These are phyloP conservation scores for Diatrype stigma DNA, from an alignment of 2,329 filamentous ascomycete genomes.

Conservation along the genomic window DNA sequence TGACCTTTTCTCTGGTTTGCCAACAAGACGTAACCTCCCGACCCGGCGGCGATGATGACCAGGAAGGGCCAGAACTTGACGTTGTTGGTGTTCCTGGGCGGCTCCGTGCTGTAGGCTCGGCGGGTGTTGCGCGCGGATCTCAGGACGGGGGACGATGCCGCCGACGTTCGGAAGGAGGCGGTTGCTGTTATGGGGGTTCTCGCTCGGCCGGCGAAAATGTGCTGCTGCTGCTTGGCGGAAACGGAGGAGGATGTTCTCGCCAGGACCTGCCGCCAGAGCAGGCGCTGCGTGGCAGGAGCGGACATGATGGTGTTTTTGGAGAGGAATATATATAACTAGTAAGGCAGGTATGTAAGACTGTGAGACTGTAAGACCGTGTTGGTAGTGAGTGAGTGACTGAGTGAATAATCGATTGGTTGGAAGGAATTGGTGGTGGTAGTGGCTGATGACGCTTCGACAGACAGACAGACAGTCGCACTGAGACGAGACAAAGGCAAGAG, in stretches of 20 bases:
- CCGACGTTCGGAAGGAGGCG: slow-evolving; percentile 2
- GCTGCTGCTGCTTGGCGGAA: too few species aligned
- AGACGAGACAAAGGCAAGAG: too few species aligned
- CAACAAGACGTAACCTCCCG: slow-evolving; percentile 46
- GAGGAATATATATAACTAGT: background rate
- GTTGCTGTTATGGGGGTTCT: slow-evolving; percentile 1
- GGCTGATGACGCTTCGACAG: too few species aligned
- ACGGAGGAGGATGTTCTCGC: background rate
- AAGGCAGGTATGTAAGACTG: slow-evolving; percentile 1
- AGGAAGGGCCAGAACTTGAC: slow-evolving; percentile 59
- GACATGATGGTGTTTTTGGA: too few species aligned
- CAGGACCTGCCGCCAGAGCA: slow-evolving; percentile 16
- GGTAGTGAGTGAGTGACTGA: too few species aligned
- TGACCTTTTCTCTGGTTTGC: slow-evolving; percentile 47
- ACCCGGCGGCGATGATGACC: slow-evolving; percentile 43
- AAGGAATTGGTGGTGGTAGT: too few species aligned
- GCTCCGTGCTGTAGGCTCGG: slow-evolving; percentile 39
- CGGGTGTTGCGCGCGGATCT: background rate
- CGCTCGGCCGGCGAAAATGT: background rate
- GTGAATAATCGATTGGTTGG: slow-evolving; percentile 9
- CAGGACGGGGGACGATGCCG: background rate
- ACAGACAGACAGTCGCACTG: too few species aligned
- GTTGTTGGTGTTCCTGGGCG: slow-evolving; percentile 28
- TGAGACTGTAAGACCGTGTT: too few species aligned
- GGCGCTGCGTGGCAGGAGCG: slow-evolving; percentile 14